These are phyloP conservation scores for Leccinum subatratum DNA, from an alignment of 1,284 basidiomycete genomes.

Conservation along the genomic window DNA sequence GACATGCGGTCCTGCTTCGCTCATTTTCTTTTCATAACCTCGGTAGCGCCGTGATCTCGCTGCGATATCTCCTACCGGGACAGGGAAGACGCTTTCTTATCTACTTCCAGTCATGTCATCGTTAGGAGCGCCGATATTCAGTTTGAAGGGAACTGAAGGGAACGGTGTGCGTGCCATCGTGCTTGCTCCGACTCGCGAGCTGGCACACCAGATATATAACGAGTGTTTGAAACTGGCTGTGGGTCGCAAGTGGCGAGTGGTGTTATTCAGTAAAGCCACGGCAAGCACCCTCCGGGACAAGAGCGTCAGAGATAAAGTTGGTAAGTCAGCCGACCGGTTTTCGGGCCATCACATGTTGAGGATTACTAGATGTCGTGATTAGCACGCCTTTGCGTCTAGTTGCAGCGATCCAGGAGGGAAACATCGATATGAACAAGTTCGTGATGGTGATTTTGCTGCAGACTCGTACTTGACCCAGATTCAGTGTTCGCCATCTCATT, in stretches of 20 bases:
- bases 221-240: slow-evolving; percentile 82
- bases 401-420: slow-evolving; percentile 63
- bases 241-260: slow-evolving; percentile 78
- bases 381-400: slow-evolving; percentile 79
- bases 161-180: slow-evolving; percentile 75
- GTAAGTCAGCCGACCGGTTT: slow-evolving; percentile 39
- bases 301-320: slow-evolving; percentile 65
- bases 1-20: neutral
- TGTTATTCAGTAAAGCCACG: slow-evolving; percentile 83
- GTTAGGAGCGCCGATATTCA: slow-evolving; percentile 58
- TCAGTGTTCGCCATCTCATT: slow-evolving; percentile 76
- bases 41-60: slow-evolving; percentile 71
- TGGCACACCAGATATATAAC: slow-evolving; percentile 95
- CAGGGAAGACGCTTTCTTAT: slow-evolving; percentile 90
- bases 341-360: slow-evolving; percentile 1
- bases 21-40: neutral
- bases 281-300: slow-evolving; percentile 69
- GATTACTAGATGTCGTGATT: slow-evolving; percentile 67
- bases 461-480: slow-evolving; percentile 8
- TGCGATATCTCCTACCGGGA: slow-evolving; percentile 91
- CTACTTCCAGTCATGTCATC: slow-evolving; percentile 74
- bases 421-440: slow-evolving; percentile 70
- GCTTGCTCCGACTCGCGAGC: slow-evolving; percentile 88
- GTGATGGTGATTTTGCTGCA: slow-evolving; percentile 23
- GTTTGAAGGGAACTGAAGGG: slow-evolving; percentile 43